Conservation (phyloP, 129 eudicot species). For the Flaveria ramosissima region DNA sequence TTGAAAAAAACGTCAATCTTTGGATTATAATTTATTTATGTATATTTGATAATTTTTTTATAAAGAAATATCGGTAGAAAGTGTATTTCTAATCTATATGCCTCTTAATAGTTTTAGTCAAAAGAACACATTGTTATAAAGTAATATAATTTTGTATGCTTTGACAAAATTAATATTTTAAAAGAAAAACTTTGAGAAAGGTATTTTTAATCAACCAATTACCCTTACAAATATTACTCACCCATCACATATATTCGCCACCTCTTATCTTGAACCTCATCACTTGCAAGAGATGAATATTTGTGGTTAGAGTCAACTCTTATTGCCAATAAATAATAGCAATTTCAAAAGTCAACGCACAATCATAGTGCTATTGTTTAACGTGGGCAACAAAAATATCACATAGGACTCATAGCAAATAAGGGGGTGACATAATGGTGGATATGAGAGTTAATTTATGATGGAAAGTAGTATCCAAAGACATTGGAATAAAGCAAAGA, state of each 20-base stretch:
- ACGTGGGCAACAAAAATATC: neutral
- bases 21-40: too few relatives aligned
- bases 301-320: slow-evolving; percentile 1
- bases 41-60: too few relatives aligned
- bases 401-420: neutral
- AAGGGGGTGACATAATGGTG: neutral
- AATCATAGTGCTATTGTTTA: neutral
- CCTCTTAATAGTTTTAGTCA: neutral
- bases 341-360: neutral
- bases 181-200: too few relatives aligned
- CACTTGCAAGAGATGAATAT: neutral
- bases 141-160: neutral
- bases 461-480: neutral
- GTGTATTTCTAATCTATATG: too few relatives aligned
- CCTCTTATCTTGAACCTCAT: neutral
- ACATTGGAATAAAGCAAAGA: neutral
- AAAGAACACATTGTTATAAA: neutral
- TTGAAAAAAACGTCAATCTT: too few relatives aligned
- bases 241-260: neutral
- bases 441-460: neutral
- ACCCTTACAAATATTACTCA: neutral
- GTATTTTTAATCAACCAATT: neutral
- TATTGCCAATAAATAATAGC: neutral
- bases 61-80: too few relatives aligned
- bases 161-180: too few relatives aligned